These are phyloP conservation scores for Quercus rubra DNA, from an alignment of 306 rosid species.

Conservation along the genomic window DNA sequence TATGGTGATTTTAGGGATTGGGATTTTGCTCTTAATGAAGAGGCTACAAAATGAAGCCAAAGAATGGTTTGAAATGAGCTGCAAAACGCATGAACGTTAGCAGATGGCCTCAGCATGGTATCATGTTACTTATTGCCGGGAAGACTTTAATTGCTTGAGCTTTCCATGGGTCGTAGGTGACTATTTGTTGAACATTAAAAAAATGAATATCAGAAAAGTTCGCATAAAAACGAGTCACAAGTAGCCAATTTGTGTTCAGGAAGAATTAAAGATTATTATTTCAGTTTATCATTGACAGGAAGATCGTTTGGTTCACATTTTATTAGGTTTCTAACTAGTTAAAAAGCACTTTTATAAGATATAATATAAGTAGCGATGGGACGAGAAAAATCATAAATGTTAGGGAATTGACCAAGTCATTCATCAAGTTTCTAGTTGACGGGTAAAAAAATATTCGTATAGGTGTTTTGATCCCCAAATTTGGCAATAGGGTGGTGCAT, in stretches of 20 bases:
- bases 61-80: slow-evolving; percentile 69
- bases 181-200: slow-evolving; percentile 55
- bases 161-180: slow-evolving; percentile 86
- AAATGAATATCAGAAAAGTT: slow-evolving; percentile 24
- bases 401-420: no score
- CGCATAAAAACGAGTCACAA: not conserved
- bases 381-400: no score
- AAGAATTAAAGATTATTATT: no score
- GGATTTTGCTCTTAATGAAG: slow-evolving; percentile 55
- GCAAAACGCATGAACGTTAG: slow-evolving; percentile 32
- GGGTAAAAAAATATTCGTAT: no score
- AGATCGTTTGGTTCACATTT: no score
- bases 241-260: not conserved
- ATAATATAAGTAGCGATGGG: no score
- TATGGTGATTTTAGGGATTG: slow-evolving; percentile 76
- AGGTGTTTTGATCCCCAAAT: no score
- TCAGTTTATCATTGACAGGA: no score
- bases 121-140: slow-evolving; percentile 40
- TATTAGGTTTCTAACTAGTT: no score
- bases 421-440: no score
- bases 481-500: no score
- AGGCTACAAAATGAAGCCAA: slow-evolving; percentile 60
- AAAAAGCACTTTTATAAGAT: no score
- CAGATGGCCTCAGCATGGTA: slow-evolving; percentile 89
- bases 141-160: slow-evolving; percentile 52